These are phyloP conservation scores for Pulchroboletus neoregius DNA, from an alignment of 1,284 basidiomycete species.

Conservation along the genomic window DNA sequence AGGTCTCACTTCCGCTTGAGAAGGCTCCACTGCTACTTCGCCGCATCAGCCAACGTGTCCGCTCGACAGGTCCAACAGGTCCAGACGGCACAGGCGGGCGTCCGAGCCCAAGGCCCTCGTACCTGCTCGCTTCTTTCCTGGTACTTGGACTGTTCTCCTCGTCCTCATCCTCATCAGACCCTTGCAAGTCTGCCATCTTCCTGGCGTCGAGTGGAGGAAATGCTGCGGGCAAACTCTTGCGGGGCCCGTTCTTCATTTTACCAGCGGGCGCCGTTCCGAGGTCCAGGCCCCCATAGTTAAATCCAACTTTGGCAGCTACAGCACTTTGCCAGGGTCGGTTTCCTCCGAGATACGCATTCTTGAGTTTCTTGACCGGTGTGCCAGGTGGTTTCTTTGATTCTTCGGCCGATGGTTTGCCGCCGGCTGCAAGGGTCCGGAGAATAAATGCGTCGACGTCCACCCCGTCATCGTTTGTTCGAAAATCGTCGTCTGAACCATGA, in stretches of 20 bases:
- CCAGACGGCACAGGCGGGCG: conserved; percentile 43
- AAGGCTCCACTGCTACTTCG: conserved; percentile 75
- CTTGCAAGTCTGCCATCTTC: conserved; percentile 22
- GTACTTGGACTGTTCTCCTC: conserved; percentile 47
- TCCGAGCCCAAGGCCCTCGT: conserved; percentile 65
- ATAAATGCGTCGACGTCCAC: conserved; percentile 67
- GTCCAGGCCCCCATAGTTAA: conserved; percentile 48
- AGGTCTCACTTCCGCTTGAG: conserved; percentile 66
- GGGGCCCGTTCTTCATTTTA: conserved; percentile 49
- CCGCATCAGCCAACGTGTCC: conserved; percentile 60
- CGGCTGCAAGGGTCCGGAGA: conserved; percentile 59
- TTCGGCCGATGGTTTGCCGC: conserved; percentile 44
- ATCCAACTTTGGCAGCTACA: conserved; percentile 62
- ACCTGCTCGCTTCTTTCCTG: conserved; percentile 47
- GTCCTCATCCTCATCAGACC: conserved; percentile 37
- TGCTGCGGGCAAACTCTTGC: conserved; percentile 71
- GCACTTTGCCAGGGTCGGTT: conserved; percentile 77
- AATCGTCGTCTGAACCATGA: conserved; percentile 39
- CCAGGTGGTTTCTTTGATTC: conserved; percentile 64
- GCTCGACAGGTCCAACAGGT: conserved; percentile 36
- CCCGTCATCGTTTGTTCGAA: conserved; percentile 31
- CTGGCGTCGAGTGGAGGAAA: conserved; percentile 43
- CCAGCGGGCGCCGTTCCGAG: conserved; percentile 25
- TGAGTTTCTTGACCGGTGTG: conserved; percentile 73
- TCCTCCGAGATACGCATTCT: conserved; percentile 53